Evolutionary conservation across 1,139 yeast species (phyloP), one percentile per base, ranked within the genome.

Genomic region (Candida sanyaensis): DNA sequence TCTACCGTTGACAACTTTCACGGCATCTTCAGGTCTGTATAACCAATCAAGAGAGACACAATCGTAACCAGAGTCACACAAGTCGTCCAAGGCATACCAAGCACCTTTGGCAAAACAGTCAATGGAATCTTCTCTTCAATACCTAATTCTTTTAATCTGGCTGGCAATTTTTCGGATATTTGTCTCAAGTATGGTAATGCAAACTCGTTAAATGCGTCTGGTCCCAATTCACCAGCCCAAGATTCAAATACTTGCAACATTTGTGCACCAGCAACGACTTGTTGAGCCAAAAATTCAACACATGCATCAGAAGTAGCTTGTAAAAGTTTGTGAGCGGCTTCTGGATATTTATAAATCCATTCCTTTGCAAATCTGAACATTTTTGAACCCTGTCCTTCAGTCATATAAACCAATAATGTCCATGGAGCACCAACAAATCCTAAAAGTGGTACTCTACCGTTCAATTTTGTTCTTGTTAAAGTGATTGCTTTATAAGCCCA

Each of bases 371-470:
- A 90, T 62, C 97, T 79, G 73, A 88, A 93, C 77, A 92, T 78
- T 65, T 89, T 88, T 9, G 97, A 86, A 12, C 97, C 97, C 58
- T 96, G 97, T 43, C 99, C 99, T 69, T 93, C 99, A 51, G 93
- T 85, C 97, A 93, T 95, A 69, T 95, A 93, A 37, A 92, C 97
- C 71, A 93, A 77, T 54, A 93, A 72, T 9, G 99, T 93, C 97
- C 98, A 93, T 50, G 99, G 99, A 11, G 96, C 97, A 49, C 99
- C 99, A 57, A 93, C 89, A 69, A 93, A 93, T 3, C 99, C 99
- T 47, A 93, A 77, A 55, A 93, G 76, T 24, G 99, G 99, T 13
- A 92, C 98, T 60, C 96, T 80, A 43, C 99, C 99, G 44, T 84
- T 71, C 55, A 93, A 78, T 62, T 88, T 89, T 53, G 75, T 77